Conservation (phyloP, 2,329 filamentous ascomycete species). For the Hypoxylon sp. region DNA sequence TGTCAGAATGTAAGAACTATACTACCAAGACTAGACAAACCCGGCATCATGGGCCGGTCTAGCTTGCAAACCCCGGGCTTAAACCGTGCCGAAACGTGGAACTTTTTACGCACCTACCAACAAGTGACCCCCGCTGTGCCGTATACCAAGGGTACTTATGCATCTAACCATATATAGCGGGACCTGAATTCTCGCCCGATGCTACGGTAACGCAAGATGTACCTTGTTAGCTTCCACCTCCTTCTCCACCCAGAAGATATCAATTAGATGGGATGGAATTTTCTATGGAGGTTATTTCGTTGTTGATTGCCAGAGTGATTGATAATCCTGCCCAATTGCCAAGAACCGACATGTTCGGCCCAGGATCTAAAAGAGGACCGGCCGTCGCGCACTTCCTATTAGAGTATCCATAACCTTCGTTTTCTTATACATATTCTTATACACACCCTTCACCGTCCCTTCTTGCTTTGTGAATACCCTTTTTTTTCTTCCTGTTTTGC, state of each 20-base stretch:
- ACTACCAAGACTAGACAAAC: not conserved
- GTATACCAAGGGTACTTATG: not conserved
- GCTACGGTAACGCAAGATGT: constrained; percentile 29
- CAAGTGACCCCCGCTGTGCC: not conserved
- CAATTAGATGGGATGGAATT: constrained; percentile 24
- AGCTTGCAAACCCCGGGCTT: constrained; percentile 14
- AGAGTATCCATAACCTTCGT: constrained; percentile 17
- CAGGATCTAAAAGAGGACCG: not conserved
- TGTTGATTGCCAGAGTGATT: constrained; percentile 29
- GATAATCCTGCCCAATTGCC: constrained; percentile 35
- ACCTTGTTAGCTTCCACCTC: constrained; percentile 17
- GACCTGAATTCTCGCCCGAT: constrained; percentile 19
- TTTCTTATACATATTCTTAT: constrained; percentile 5
- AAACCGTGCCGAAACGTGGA: not conserved
- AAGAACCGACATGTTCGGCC: constrained; percentile 23
- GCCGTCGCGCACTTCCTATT: constrained; percentile 27
- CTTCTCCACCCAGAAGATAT: constrained; percentile 29
- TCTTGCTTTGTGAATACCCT: constrained; percentile 1
- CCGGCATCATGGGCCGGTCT: constrained; percentile 31
- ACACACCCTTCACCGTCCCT: constrained; percentile 27
- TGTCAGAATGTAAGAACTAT: not conserved
- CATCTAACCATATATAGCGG: constrained; percentile 22
- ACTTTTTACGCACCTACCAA: not conserved
- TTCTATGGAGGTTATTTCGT: constrained; percentile 29
- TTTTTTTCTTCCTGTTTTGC: constrained; percentile 2